Conservation (phyloP, 1,284 basidiomycete species). For the Trichosporon sp. region DNA sequence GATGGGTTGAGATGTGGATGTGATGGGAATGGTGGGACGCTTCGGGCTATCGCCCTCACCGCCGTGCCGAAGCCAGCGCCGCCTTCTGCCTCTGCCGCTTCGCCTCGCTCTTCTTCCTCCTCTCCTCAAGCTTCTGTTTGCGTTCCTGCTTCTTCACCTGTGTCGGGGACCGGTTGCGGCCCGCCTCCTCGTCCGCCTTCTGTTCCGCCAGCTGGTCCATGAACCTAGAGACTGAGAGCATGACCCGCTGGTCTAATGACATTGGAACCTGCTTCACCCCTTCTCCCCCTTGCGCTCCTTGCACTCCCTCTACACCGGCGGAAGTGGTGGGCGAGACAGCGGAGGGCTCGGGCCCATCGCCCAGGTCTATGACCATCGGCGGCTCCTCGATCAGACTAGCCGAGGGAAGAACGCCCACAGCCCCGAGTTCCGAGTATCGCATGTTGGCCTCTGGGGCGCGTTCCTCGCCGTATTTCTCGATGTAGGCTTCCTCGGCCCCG, state of each 20-base stretch:
- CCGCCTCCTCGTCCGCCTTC: conserved; percentile 31
- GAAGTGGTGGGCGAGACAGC: no score
- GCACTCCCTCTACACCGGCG: no score
- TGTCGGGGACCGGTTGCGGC: conserved; percentile 25
- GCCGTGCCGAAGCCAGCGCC: not conserved
- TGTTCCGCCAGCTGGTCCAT: conserved; percentile 23
- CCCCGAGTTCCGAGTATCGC: not conserved
- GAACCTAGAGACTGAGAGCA: conserved; percentile 21
- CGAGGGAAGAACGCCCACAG: not conserved
- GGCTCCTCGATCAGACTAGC: not conserved
- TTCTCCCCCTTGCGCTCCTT: not conserved
- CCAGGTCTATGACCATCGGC: not conserved
- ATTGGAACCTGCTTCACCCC: not conserved
- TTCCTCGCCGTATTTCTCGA: conserved; percentile 2
- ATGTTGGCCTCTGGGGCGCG: not conserved
- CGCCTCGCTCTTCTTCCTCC: conserved; percentile 23
- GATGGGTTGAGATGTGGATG: not conserved
- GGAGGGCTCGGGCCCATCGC: not conserved
- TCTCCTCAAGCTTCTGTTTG: conserved; percentile 25
- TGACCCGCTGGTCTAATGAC: conserved; percentile 20
- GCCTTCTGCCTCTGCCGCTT: conserved; percentile 2
- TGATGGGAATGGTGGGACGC: not conserved
- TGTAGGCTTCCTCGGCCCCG: conserved; percentile 23
- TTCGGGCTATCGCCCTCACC: not conserved
- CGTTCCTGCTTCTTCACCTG: conserved; percentile 31